These are phyloP conservation scores for Xylaria sp. DNA, from an alignment of 2,329 filamentous ascomycete genomes.

Conservation along the genomic window DNA sequence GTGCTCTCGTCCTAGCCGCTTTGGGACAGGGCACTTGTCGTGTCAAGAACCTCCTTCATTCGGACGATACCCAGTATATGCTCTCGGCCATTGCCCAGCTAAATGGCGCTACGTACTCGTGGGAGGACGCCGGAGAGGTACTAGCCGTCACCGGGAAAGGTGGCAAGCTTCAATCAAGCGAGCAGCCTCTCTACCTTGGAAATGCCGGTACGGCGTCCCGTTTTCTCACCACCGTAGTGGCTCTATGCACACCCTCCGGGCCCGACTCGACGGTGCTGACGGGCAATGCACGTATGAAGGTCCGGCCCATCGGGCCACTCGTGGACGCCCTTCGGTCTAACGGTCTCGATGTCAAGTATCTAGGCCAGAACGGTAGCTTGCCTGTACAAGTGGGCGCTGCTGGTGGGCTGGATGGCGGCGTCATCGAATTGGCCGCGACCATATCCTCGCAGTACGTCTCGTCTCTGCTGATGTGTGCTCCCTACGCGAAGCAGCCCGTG, in stretches of 20 bases:
- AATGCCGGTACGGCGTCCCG: constrained; percentile 96
- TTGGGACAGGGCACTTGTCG: constrained; percentile 84
- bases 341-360: constrained; percentile 84
- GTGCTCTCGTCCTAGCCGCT: constrained; percentile 90
- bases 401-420: constrained; percentile 81
- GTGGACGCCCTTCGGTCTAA: constrained; percentile 89
- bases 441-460: constrained; percentile 99
- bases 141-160: constrained; percentile 89
- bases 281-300: constrained; percentile 95
- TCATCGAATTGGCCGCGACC: constrained; percentile 90
- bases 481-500: constrained; percentile 93
- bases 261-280: constrained; percentile 79
- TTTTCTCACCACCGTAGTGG: constrained; percentile 90
- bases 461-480: constrained; percentile 93
- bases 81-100: constrained; percentile 86
- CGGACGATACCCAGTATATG: constrained; percentile 98
- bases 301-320: constrained; percentile 88
- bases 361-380: constrained; percentile 82
- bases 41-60: constrained; percentile 91
- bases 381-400: constrained; percentile 83
- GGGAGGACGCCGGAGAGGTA: constrained; percentile 93
- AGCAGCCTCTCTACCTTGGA: constrained; percentile 83
- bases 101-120: constrained; percentile 85
- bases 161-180: constrained; percentile 78
- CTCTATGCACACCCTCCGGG: constrained; percentile 73